Base-by-base conservation (phyloP, 2,329 filamentous ascomycete species). In the Neopestalotiopsis sp. region DNA sequence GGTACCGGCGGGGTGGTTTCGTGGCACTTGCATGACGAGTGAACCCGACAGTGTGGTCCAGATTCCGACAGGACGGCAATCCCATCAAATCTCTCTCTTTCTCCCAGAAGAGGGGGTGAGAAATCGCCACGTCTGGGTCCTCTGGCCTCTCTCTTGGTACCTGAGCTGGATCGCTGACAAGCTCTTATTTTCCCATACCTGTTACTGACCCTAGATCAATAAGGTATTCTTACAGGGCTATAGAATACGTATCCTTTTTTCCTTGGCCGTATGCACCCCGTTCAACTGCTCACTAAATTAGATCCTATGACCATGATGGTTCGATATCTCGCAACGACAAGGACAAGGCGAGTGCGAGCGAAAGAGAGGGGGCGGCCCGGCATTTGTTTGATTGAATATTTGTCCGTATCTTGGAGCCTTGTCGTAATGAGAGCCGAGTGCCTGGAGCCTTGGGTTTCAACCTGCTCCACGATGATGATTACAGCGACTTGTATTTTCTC, bases 1-100 rank as follows among this genome's bases (percentile, higher is more conserved):
- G 40, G 38, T 64, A 64, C 61, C 40, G 61, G 40, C 40, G 20
- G 61, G 20, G 38, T 64, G 61, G 61, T 17, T 49, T 61, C n/a
- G 61, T 24, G 61, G 61, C 61, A 64, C 61, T 52, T 64, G 61
- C 61, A 52, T 52, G 45, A 52, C n/a, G 45, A 52, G 28, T 13
- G 28, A 30, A 64, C 61, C 59, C 42, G 40, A 28, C 61, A 28
- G 38, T 20, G 30, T 64, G 61, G 61, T 64, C 61, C 34, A 52
- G 61, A 52, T 64, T 64, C 38, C 32, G 30, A 61, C 59, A 42
- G 28, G 59, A 61, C 59, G 32, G 32, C 45, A 52, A 52, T 52
- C 45, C 24, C 24, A 28, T 28, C 24, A 28, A 52, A 52, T 17
- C 17, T n/a, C n/a, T 17, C n/a, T 52, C 17, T n/a, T 52, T 9